phyloP scores from a whole-genome alignment of 441 rosid genomes.

The Omphalea diandra region DNA sequence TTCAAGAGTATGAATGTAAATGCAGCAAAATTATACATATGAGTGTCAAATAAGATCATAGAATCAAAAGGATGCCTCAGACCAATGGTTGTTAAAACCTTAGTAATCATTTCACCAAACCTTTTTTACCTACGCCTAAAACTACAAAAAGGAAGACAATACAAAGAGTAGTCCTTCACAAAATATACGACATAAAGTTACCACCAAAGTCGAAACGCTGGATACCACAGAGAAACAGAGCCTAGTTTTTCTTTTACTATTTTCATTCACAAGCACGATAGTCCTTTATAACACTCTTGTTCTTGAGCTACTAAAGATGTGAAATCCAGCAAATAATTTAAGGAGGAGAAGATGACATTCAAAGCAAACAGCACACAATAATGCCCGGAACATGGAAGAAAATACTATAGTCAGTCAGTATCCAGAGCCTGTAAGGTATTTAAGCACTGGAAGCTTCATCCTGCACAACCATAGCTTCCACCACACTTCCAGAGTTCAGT shows the following conservation, averaged over 20 bases:
- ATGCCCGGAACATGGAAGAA: constrained; percentile 12
- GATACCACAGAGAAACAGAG: background rate
- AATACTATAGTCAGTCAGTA: constrained; percentile 46
- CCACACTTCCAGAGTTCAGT: background rate
- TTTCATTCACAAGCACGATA: constrained; percentile 17
- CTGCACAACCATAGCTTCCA: constrained; percentile 28
- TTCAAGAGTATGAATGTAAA: no score
- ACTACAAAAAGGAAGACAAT: background rate
- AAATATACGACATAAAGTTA: background rate
- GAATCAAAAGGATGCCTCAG: no score
- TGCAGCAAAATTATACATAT: no score
- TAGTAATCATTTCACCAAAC: background rate
- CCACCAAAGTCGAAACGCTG: constrained; percentile 7
- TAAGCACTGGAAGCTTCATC: constrained; percentile 49
- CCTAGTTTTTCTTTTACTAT: background rate
- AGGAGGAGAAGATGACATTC: constrained; percentile 23
- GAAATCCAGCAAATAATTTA: constrained; percentile 28
- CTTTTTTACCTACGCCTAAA: background rate
- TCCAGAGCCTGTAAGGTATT: constrained; percentile 38
- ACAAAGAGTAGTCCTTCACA: constrained; percentile 2
- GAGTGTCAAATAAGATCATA: no score
- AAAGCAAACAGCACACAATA: constrained; percentile 1
- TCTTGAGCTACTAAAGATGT: constrained; percentile 27
- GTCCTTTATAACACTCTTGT: constrained; percentile 30
- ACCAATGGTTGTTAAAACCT: background rate